Conservation (phyloP, 2,329 filamentous ascomycete genomes). For the Scleromitrula shiraiana region DNA sequence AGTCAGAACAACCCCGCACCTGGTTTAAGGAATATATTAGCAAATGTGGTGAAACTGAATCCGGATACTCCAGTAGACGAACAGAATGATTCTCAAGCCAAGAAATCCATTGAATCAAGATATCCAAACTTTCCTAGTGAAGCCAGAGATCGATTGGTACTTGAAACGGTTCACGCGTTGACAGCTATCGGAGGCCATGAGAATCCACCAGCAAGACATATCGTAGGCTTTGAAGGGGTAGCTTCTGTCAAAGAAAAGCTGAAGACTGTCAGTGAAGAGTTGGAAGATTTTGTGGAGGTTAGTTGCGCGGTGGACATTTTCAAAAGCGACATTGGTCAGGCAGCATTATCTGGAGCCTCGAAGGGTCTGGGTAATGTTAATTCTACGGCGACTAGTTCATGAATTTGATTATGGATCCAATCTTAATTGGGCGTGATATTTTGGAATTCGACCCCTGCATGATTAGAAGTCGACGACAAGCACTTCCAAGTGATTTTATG, state of each 20-base stretch:
- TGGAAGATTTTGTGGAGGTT: constrained; percentile 92
- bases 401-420: not conserved
- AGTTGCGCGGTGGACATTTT: constrained; percentile 43
- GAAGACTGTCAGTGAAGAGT: constrained; percentile 89
- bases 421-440: not conserved
- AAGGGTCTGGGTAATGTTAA: not conserved
- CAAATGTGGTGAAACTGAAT: constrained; percentile 68
- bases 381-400: not conserved
- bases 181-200: constrained; percentile 91
- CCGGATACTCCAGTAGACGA: constrained; percentile 48
- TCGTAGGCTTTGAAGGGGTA: constrained; percentile 84
- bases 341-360: constrained; percentile 17
- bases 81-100: constrained; percentile 14
- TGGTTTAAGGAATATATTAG: constrained; percentile 73
- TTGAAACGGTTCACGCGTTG: constrained; percentile 85
- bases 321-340: constrained; percentile 25
- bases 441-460: too few species aligned
- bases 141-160: constrained; percentile 65
- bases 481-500: too few species aligned
- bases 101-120: constrained; percentile 45
- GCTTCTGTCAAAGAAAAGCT: constrained; percentile 89
- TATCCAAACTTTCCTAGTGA: constrained; percentile 65
- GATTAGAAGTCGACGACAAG: too few species aligned
- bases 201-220: constrained; percentile 88
- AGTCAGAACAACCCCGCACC: constrained; percentile 67